Evolutionary conservation across 1,139 yeast genomes (phyloP).

Genomic region (Hansenula lynferdii): DNA sequence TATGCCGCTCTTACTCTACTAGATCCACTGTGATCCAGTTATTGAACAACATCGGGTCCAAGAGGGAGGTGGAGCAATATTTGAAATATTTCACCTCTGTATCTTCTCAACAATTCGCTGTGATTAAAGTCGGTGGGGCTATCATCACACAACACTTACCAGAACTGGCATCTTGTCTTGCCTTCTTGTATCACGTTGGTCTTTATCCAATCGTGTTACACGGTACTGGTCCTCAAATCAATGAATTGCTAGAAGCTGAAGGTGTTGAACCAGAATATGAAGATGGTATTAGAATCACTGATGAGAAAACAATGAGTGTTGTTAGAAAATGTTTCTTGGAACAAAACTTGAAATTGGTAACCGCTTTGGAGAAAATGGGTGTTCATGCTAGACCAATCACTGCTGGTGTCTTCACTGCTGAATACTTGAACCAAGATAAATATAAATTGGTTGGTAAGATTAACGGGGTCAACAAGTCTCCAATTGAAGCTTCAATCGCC

Average conservation of each 20-base stretch:
- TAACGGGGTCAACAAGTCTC: constrained; percentile 78
- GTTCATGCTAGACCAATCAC: constrained; percentile 98
- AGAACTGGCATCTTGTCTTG: constrained; percentile 91
- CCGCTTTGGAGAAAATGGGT: constrained; percentile 93
- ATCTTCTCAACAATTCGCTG: constrained; percentile 94
- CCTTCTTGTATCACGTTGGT: constrained; percentile 95
- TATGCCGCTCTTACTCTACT: constrained; percentile 36
- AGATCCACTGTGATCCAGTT: constrained; percentile 94
- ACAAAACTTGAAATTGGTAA: constrained; percentile 90
- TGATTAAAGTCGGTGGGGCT: constrained; percentile 98
- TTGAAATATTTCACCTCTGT: constrained; percentile 95
- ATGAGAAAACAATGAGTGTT: constrained; percentile 91
- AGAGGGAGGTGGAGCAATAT: constrained; percentile 96
- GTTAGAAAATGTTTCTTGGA: constrained; percentile 94
- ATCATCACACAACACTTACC: constrained; percentile 92
- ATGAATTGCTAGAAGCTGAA: constrained; percentile 85
- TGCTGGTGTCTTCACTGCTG: constrained; percentile 95
- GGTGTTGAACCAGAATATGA: constrained; percentile 95
- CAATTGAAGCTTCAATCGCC: constrained; percentile 91
- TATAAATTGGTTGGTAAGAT: constrained; percentile 92
- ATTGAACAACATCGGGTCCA: constrained; percentile 92
- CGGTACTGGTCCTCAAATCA: constrained; percentile 99
- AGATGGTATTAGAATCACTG: constrained; percentile 96
- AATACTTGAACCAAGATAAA: constrained; percentile 83
- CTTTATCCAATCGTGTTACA: constrained; percentile 94